Percentiles rank a stretch among this genome's conserved stretches.
phyloP scores from a whole-genome alignment of 1,284 basidiomycete species.

The Ustilago hordei region DNA sequence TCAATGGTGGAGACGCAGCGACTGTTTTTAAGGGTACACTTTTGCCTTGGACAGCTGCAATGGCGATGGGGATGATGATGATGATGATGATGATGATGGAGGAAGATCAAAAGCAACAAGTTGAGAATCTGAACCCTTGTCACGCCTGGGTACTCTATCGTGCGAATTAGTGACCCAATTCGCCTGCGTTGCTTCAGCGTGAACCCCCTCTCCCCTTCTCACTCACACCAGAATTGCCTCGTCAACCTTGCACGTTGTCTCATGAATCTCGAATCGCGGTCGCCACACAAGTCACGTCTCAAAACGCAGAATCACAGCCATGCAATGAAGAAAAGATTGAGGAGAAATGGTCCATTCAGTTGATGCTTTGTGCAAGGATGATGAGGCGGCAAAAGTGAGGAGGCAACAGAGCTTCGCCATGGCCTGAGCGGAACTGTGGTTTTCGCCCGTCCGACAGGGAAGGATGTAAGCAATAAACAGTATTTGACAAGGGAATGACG shows the following conservation, averaged over 20 bases:
- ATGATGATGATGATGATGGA: neutral
- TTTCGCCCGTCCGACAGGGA: neutral
- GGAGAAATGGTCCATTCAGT: constrained; percentile 44
- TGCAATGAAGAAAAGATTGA: neutral
- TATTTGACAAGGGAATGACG: constrained; percentile 25
- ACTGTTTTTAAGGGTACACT: neutral
- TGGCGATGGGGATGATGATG: neutral
- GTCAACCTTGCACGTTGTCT: neutral
- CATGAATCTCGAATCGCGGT: neutral
- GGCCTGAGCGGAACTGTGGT: constrained; percentile 1
- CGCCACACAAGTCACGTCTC: neutral
- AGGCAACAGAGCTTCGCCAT: neutral
- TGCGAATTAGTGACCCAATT: neutral
- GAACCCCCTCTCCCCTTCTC: constrained; percentile 10
- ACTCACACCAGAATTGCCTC: neutral
- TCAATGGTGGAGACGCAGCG: no score
- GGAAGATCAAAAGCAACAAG: neutral
- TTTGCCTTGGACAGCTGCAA: neutral
- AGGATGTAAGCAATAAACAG: constrained; percentile 13
- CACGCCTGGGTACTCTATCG: no score
- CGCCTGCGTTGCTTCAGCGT: neutral
- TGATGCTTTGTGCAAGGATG: constrained; percentile 48
- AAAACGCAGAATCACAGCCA: neutral
- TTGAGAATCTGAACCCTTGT: neutral
- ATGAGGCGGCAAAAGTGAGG: constrained; percentile 38